phyloP scores from a whole-genome alignment of 306 rosid genomes.

The Cicer judaicum region DNA sequence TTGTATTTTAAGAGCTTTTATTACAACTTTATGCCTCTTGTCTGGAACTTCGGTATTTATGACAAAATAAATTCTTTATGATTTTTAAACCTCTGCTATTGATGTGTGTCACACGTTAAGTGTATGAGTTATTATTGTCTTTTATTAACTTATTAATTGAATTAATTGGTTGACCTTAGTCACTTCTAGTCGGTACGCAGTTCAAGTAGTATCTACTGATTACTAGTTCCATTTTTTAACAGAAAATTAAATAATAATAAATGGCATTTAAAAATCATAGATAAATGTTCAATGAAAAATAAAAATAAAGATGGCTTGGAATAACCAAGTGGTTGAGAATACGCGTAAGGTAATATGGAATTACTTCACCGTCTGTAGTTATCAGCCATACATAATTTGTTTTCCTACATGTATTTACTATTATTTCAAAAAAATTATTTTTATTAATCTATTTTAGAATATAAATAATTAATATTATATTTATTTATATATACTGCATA shows the following conservation, averaged over 20 bases:
- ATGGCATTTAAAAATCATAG: slow-evolving; percentile 11
- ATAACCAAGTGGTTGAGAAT: background rate
- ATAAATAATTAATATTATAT: too few species aligned
- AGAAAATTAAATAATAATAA: background rate
- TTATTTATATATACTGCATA: too few species aligned
- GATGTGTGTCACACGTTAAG: slow-evolving; percentile 16
- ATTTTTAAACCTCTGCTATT: slow-evolving; percentile 7
- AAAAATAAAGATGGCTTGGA: background rate
- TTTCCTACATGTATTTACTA: too few species aligned
- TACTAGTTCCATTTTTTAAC: background rate
- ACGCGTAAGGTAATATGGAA: too few species aligned
- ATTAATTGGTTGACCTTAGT: background rate
- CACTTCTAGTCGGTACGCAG: too few species aligned
- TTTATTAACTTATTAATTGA: slow-evolving; percentile 10
- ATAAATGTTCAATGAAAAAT: background rate
- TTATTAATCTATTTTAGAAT: too few species aligned
- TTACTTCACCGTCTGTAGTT: too few species aligned
- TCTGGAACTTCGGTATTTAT: background rate
- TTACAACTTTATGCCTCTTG: background rate
- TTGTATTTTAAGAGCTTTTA: background rate
- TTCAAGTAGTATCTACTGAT: background rate
- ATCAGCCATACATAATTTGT: too few species aligned
- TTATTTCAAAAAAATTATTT: too few species aligned
- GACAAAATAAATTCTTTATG: background rate
- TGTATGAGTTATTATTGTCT: slow-evolving; percentile 12